A percentile compares a stretch with the other conserved stretches of the same genome.
phyloP scores from a whole-genome alignment of 2,329 filamentous ascomycete genomes.

The Penicillium sp. region DNA sequence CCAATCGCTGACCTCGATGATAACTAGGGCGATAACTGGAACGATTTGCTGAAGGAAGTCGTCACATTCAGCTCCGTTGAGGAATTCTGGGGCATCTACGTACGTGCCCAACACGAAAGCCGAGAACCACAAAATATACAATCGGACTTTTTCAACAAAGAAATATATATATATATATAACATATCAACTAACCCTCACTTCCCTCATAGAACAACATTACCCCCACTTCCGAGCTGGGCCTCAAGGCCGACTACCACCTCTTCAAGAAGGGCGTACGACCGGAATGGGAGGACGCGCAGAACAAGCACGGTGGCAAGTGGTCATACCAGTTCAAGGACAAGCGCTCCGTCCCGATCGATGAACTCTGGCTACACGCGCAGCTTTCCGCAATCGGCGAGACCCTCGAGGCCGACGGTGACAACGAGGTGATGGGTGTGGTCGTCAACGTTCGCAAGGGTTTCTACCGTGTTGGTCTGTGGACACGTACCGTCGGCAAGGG shows the following conservation, averaged over 20 bases:
- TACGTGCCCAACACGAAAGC: slow-evolving; percentile 52
- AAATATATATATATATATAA: not conserved
- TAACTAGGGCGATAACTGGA: slow-evolving; percentile 91
- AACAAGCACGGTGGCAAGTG: slow-evolving; percentile 99
- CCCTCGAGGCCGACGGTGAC: slow-evolving; percentile 87
- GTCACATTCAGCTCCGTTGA: slow-evolving; percentile 98
- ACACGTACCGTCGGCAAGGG: slow-evolving; percentile 89
- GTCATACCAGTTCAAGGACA: slow-evolving; percentile 98
- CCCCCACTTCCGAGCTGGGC: slow-evolving; percentile 89
- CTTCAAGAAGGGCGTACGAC: slow-evolving; percentile 95
- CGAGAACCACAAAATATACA: not conserved
- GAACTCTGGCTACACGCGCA: slow-evolving; percentile 96
- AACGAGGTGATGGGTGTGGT: slow-evolving; percentile 99
- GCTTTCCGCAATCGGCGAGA: slow-evolving; percentile 95
- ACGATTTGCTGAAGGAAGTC: slow-evolving; percentile 95
- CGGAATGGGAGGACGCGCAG: slow-evolving; percentile 97
- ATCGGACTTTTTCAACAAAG: not conserved
- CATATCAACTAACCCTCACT: not conserved
- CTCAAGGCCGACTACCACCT: slow-evolving; percentile 99
- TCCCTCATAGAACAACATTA: slow-evolving; percentile 85
- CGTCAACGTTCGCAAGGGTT: slow-evolving; percentile 96
- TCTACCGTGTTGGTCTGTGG: slow-evolving; percentile 97
- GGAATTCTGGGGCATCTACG: slow-evolving; percentile 99
- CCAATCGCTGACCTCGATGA: slow-evolving; percentile 6
- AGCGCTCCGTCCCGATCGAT: slow-evolving; percentile 87